Evolutionary conservation across 108 stramenopile genomes (phyloP).

Genomic region (Craspedostauros australis): DNA sequence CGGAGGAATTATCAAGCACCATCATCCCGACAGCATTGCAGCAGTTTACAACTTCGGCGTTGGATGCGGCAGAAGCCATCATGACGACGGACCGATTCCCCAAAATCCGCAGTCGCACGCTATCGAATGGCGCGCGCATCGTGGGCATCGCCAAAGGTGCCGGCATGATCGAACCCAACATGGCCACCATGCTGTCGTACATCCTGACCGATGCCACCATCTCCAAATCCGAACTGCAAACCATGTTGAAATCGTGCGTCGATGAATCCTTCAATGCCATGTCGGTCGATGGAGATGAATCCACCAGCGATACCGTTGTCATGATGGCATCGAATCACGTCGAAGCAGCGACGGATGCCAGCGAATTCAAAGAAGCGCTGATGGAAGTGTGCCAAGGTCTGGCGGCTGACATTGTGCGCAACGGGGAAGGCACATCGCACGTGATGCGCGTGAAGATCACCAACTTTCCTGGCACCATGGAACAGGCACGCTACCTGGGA

Average conservation of each 20-base stretch:
- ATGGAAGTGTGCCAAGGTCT: constrained; percentile 69
- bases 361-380: constrained; percentile 80
- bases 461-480: constrained; percentile 78
- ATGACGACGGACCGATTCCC: constrained; percentile 88
- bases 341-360: constrained; percentile 30
- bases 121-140: constrained; percentile 71
- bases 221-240: constrained; percentile 59
- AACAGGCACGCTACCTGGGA: constrained; percentile 82
- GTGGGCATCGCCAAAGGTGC: constrained; percentile 94
- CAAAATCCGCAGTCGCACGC: constrained; percentile 70
- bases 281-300: constrained; percentile 94
- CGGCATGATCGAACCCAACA: constrained; percentile 98
- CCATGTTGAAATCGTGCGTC: constrained; percentile 56
- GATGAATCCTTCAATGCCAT: constrained; percentile 91
- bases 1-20: constrained; percentile 73
- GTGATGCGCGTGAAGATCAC: constrained; percentile 85
- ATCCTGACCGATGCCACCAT: constrained; percentile 89
- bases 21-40: constrained; percentile 70
- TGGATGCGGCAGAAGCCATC: constrained; percentile 82
- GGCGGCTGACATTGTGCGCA: constrained; percentile 93
- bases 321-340: constrained; percentile 79
- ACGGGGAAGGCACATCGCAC: constrained; percentile 98
- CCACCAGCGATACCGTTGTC: constrained; percentile 89
- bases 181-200: constrained; percentile 96
- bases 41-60: constrained; percentile 65